These are phyloP conservation scores for Taphrina wiesneri DNA, from an alignment of 1,139 yeast species.

Conservation along the genomic window DNA sequence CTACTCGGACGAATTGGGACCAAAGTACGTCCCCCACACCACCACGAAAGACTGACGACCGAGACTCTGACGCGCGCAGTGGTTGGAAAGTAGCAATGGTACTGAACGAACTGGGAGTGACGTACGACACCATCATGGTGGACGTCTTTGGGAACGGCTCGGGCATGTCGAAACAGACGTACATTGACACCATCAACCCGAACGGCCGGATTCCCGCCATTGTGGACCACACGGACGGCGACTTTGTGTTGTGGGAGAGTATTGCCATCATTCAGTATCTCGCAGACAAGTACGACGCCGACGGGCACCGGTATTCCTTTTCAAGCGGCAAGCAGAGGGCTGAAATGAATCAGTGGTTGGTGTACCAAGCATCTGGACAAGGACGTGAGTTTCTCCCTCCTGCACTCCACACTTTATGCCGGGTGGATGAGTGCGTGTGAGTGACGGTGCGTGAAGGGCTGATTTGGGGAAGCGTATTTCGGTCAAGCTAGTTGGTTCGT, in stretches of 20 bases:
- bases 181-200: conserved; percentile 9
- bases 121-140: conserved; percentile 14
- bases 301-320: background rate
- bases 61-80: background rate
- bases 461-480: background rate
- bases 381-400: conserved; percentile 4
- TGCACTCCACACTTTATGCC: no score
- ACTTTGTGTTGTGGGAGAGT: conserved; percentile 13
- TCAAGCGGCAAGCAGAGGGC: background rate
- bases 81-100: conserved; percentile 22
- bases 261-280: conserved; percentile 14
- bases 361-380: conserved; percentile 13
- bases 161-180: conserved; percentile 1
- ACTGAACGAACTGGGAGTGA: conserved; percentile 1
- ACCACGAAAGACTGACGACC: background rate
- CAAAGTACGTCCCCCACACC: background rate
- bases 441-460: background rate
- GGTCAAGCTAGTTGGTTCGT: conserved; percentile 18
- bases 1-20: conserved; percentile 15
- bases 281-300: conserved; percentile 5
- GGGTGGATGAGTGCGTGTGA: no score
- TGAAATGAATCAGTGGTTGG: background rate
- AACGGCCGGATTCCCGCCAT: conserved; percentile 21
- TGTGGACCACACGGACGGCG: conserved; percentile 8
- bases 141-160: conserved; percentile 5